Percentiles rank a stretch among this genome's conserved stretches.
phyloP scores from a whole-genome alignment of 331 rosid genomes.

The Pyracantha coccinea region DNA sequence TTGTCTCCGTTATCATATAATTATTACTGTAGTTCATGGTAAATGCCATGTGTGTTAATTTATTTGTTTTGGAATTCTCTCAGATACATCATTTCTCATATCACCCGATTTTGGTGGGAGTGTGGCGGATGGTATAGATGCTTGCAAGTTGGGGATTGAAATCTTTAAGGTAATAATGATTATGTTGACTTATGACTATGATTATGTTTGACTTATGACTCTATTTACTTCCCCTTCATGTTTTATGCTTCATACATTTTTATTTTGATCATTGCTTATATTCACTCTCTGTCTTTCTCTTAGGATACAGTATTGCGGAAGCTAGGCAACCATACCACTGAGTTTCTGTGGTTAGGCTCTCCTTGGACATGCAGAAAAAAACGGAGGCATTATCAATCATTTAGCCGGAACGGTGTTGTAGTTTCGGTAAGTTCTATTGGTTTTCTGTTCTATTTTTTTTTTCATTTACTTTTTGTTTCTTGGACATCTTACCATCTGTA shows the following conservation, averaged over 20 bases:
- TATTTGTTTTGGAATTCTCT: not conserved
- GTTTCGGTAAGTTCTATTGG: constrained; percentile 48
- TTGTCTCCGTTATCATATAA: not conserved
- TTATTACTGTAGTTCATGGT: not conserved
- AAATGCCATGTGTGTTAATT: not conserved
- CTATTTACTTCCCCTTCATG: not conserved
- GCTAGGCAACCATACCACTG: constrained; percentile 18
- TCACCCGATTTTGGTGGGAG: constrained; percentile 8
- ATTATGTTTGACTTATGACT: not conserved
- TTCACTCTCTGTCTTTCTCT: not conserved
- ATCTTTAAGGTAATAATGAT: constrained; percentile 42
- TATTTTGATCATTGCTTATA: not conserved
- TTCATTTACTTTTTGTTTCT: not conserved
- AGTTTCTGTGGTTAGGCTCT: constrained; percentile 63
- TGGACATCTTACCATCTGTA: not conserved
- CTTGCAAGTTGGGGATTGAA: constrained; percentile 17
- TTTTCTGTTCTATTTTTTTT: not conserved
- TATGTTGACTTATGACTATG: not conserved
- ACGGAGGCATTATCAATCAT: constrained; percentile 58
- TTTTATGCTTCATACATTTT: not conserved
- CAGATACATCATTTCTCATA: constrained; percentile 26
- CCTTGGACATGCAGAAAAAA: constrained; percentile 56
- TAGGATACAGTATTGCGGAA: constrained; percentile 42
- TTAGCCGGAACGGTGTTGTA: constrained; percentile 48
- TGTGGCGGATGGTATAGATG: constrained; percentile 14